These are phyloP conservation scores for Iris pallida DNA, from an alignment of 116 monocot genomes.

Conservation along the genomic window DNA sequence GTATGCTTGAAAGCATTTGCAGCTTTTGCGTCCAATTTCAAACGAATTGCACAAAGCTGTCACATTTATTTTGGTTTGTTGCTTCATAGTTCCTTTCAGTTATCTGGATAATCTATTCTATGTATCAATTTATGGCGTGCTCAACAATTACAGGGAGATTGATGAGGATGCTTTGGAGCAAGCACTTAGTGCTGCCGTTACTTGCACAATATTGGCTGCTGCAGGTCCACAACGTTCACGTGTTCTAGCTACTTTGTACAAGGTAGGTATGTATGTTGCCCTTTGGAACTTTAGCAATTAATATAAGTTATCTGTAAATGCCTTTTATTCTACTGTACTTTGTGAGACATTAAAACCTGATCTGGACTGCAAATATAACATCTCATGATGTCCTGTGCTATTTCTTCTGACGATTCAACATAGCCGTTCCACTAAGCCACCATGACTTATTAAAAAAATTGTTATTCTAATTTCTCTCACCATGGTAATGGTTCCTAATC, in stretches of 20 bases:
- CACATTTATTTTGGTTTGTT: not conserved
- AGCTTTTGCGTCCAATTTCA: not conserved
- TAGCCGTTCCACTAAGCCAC: too few relatives aligned
- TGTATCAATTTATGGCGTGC: not conserved
- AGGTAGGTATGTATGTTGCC: slow-evolving; percentile 42
- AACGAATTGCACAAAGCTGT: not conserved
- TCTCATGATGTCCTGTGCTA: too few relatives aligned
- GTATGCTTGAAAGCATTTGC: not conserved
- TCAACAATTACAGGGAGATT: slow-evolving; percentile 56
- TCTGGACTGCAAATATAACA: too few relatives aligned
- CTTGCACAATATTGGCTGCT: slow-evolving; percentile 96
- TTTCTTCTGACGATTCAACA: too few relatives aligned
- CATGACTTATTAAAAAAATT: not conserved
- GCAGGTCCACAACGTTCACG: slow-evolving; percentile 97
- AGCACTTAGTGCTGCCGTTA: slow-evolving; percentile 91
- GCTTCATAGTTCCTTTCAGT: not conserved
- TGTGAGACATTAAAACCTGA: too few relatives aligned
- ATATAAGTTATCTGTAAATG: too few relatives aligned
- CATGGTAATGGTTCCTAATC: not conserved
- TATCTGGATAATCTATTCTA: not conserved
- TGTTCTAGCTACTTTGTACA: slow-evolving; percentile 89
- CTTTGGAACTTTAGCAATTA: not conserved
- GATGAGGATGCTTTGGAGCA: slow-evolving; percentile 88
- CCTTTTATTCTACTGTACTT: too few relatives aligned
- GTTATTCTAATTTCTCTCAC: not conserved